phyloP scores from a whole-genome alignment of 106 monocot genomes.

The Acanthochlamys bracteata region DNA sequence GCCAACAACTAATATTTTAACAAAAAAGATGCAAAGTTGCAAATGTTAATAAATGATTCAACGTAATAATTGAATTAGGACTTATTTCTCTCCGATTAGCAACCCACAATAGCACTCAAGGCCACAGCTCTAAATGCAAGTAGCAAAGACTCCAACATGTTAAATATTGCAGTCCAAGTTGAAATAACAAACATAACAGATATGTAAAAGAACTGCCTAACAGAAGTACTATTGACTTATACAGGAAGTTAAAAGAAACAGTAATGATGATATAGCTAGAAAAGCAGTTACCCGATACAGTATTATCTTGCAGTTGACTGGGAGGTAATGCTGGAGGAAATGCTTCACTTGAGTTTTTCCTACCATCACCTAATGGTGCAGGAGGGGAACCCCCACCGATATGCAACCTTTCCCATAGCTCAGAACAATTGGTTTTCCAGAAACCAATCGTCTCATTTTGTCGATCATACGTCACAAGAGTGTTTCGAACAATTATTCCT shows the following conservation, averaged over 20 bases:
- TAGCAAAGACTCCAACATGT: too few relatives aligned
- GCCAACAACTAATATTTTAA: neutral
- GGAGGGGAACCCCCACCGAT: constrained; percentile 34
- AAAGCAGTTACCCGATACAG: constrained; percentile 19
- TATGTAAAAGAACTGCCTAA: too few relatives aligned
- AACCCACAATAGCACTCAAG: too few relatives aligned
- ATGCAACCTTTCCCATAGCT: constrained; percentile 50
- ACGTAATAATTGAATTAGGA: too few relatives aligned
- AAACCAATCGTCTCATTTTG: constrained; percentile 85
- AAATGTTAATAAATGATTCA: too few relatives aligned
- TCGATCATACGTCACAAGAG: constrained; percentile 88
- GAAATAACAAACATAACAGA: too few relatives aligned
- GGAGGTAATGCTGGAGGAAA: constrained; percentile 51
- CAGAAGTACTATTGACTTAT: neutral
- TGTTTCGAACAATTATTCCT: constrained; percentile 96
- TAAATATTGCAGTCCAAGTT: too few relatives aligned
- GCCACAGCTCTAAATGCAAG: too few relatives aligned
- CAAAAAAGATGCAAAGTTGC: neutral
- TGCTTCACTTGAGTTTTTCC: constrained; percentile 24
- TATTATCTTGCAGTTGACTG: constrained; percentile 23
- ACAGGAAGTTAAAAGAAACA: neutral
- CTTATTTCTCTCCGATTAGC: too few relatives aligned
- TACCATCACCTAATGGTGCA: constrained; percentile 22
- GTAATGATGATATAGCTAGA: neutral
- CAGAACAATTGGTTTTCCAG: constrained; percentile 98